phyloP scores from a whole-genome alignment of 108 stramenopile genomes.

The Skeletonema costatum region DNA sequence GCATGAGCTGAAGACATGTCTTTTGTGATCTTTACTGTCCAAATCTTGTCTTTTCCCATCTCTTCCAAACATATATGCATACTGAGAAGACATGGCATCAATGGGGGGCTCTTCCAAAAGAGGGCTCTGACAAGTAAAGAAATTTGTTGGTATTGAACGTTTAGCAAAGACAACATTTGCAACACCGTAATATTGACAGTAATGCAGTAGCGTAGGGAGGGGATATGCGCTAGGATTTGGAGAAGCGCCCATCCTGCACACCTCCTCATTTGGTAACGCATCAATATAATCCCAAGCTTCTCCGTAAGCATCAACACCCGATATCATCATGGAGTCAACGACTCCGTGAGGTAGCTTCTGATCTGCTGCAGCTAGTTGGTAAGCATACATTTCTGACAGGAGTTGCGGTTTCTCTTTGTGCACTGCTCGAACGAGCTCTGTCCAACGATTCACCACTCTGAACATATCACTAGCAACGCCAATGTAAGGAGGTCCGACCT shows the following conservation, averaged over 20 bases:
- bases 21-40: conserved; percentile 51
- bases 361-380: conserved; percentile 87
- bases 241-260: conserved; percentile 23
- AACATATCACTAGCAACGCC: conserved; percentile 82
- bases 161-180: conserved; percentile 77
- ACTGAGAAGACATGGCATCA: conserved; percentile 42
- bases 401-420: conserved; percentile 50
- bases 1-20: conserved; percentile 76
- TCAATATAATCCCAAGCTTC: conserved; percentile 85
- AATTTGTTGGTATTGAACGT: conserved; percentile 55
- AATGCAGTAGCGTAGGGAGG: conserved; percentile 74
- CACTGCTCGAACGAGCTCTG: conserved; percentile 65
- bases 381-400: conserved; percentile 65
- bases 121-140: conserved; percentile 74
- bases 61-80: conserved; percentile 7
- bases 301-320: conserved; percentile 43
- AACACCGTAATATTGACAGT: conserved; percentile 77
- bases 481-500: conserved; percentile 94
- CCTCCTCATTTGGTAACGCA: conserved; percentile 24
- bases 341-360: conserved; percentile 72
- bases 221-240: conserved; percentile 19
- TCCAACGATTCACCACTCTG: conserved; percentile 79
- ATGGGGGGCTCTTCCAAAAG: conserved; percentile 61
- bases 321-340: conserved; percentile 82
- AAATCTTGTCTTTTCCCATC: neutral